Evolutionary conservation across 176 grass and related monocot genomes (phyloP), one percentile per base, ranked within the genome.

Genomic region (Dendrocalamus sinicus): DNA sequence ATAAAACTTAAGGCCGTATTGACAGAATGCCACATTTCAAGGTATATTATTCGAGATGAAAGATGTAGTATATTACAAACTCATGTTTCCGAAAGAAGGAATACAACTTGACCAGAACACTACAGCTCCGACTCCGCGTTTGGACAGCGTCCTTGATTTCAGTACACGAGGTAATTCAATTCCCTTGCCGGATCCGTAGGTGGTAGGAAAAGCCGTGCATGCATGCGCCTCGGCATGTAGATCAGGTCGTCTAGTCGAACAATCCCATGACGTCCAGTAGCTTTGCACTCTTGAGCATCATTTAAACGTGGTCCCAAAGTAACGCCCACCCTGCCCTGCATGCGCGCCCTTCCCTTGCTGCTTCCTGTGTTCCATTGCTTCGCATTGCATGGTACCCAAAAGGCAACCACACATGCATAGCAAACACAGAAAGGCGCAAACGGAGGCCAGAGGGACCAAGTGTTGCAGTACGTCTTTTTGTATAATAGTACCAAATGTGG

Each of bases 91-190:
- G 9, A 61, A 58, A 61, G 58, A 24, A 23, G 5, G 9, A 61
- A 61, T 12, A 24, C 58, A 61, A 24, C 22, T 23, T 61, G 10
- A 24, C 5, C 58, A 61, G 58, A 61, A 61, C 58, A 24, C 46
- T 28, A 44, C 47, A 75, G 59, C 73, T 67, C 77, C 65, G 46
- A 67, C 28, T 30, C 28, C 28, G 28, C 1, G 15, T 48, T 75
- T 47, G 39, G 37, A 55, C 60, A 16, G 30, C 78, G 86, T 82
- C 86, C 86, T 87, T 59, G 78, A 23, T 59, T 76, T 82, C 85
- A 81, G 85, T 75, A 81, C 78, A 66, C 69, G 32, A 39, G 19
- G 78, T 19, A 47, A 88, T 82, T 88, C 17, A 88, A 82, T 82
- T 82, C 60, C 61, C 47, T 75, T 17, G 50, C 71, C 71, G 50